Percentiles rank a stretch among this genome's conserved stretches.
These are phyloP conservation scores for Fusarium abutilonis DNA, from an alignment of 2,329 filamentous ascomycete species.

Conservation along the genomic window DNA sequence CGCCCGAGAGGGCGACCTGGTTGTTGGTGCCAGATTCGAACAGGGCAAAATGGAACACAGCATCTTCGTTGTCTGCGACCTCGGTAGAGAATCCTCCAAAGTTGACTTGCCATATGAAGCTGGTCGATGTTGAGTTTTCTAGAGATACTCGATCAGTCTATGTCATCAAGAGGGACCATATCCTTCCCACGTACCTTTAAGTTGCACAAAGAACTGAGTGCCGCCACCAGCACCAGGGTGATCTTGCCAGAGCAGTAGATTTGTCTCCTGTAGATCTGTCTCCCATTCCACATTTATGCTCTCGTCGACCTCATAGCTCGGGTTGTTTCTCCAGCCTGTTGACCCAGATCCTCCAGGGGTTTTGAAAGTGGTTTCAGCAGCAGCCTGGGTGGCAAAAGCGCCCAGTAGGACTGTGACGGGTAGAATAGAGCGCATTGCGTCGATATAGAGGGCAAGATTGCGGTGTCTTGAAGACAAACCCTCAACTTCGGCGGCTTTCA, in stretches of 20 bases:
- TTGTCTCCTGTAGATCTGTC: conserved; percentile 31
- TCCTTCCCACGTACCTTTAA: conserved; percentile 1
- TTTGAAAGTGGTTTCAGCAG: conserved; percentile 20
- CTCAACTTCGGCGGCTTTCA: not conserved
- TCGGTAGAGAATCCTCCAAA: conserved; percentile 24
- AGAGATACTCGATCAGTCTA: conserved; percentile 5
- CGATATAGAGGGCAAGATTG: not conserved
- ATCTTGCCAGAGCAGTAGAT: conserved; percentile 39
- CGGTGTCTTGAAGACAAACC: not conserved
- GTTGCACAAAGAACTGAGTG: conserved; percentile 12
- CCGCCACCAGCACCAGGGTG: conserved; percentile 28
- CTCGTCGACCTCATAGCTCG: conserved; percentile 34
- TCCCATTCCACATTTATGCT: conserved; percentile 42
- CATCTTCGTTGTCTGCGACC: conserved; percentile 20
- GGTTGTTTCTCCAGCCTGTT: conserved; percentile 39
- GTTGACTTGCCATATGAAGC: conserved; percentile 35
- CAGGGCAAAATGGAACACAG: conserved; percentile 36
- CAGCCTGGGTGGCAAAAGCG: conserved; percentile 7
- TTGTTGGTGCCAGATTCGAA: conserved; percentile 21
- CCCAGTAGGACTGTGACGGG: conserved; percentile 15
- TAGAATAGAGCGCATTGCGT: conserved; percentile 19
- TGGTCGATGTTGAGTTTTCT: conserved; percentile 38
- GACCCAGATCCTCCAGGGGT: conserved; percentile 34
- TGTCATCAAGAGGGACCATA: accelerated
- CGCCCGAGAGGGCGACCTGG: conserved; percentile 25